phyloP scores from a whole-genome alignment of 768 basidiomycete genomes.

The Leccinum uliginosum region DNA sequence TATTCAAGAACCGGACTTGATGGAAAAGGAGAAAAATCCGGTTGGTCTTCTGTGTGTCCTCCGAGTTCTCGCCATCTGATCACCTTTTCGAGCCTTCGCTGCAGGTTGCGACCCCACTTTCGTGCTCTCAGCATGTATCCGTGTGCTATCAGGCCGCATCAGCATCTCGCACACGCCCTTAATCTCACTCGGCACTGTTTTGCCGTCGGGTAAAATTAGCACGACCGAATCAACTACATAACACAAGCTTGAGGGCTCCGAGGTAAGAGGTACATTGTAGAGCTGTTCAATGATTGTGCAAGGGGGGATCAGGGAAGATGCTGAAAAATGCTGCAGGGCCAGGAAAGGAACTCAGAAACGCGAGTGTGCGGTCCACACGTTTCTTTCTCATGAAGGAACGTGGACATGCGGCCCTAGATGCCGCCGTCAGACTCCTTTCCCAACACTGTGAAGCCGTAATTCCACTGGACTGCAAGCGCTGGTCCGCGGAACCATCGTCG shows the following conservation, averaged over 20 bases:
- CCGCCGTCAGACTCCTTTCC: background rate
- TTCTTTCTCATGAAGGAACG: no score
- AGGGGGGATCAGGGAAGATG: no score
- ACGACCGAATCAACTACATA: no score
- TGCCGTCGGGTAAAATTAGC: no score
- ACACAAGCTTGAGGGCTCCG: no score
- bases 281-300: no score
- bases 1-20: background rate
- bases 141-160: background rate
- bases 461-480: background rate
- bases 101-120: background rate
- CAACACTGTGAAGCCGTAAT: background rate
- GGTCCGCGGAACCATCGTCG: background rate
- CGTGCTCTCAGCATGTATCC: background rate
- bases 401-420: background rate
- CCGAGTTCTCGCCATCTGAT: background rate
- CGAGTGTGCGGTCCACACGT: no score
- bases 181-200: no score
- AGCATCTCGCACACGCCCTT: no score
- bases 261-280: no score
- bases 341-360: no score
- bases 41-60: background rate
- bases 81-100: background rate
- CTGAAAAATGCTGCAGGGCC: no score
- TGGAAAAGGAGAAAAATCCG: background rate